phyloP scores from a whole-genome alignment of 2,329 filamentous ascomycete species.

The Apiospora phragmitis region DNA sequence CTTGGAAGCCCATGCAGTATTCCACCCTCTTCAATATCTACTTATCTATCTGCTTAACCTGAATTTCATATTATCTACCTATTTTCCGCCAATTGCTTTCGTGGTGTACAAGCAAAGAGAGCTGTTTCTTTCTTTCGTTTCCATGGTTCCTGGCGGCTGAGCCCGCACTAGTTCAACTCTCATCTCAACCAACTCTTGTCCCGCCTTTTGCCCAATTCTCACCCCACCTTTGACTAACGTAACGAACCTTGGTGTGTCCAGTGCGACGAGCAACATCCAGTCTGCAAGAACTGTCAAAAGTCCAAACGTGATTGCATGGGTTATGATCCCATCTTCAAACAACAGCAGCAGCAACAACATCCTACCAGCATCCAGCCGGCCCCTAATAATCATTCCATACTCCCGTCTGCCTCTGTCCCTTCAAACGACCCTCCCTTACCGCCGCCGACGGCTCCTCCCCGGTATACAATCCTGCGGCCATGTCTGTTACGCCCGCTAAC shows the following conservation, averaged over 20 bases:
- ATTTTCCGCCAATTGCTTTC: not conserved
- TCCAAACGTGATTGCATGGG: slow-evolving; percentile 84
- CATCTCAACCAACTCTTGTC: not conserved
- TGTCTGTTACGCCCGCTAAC: slow-evolving; percentile 37
- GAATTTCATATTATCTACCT: not conserved
- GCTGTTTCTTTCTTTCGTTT: not conserved
- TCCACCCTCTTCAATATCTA: not conserved
- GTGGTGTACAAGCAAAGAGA: not conserved
- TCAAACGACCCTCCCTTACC: slow-evolving; percentile 24
- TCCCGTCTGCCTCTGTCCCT: slow-evolving; percentile 24
- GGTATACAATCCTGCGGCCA: slow-evolving; percentile 28
- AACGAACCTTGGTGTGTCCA: slow-evolving; percentile 36
- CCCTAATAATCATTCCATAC: slow-evolving; percentile 46
- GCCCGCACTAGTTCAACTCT: not conserved
- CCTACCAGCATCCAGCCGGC: slow-evolving; percentile 73
- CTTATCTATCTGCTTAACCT: not conserved
- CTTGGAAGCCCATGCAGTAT: not conserved
- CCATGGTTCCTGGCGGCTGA: not conserved
- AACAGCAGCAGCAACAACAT: slow-evolving; percentile 55
- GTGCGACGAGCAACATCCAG: slow-evolving; percentile 96
- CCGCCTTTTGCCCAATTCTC: not conserved
- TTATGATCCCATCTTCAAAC: slow-evolving; percentile 86
- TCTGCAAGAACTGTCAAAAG: slow-evolving; percentile 87
- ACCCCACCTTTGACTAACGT: not conserved
- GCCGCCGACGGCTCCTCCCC: slow-evolving; percentile 27